Conservation (phyloP, 2,329 filamentous ascomycete species). For the Cordyceps javanica region DNA sequence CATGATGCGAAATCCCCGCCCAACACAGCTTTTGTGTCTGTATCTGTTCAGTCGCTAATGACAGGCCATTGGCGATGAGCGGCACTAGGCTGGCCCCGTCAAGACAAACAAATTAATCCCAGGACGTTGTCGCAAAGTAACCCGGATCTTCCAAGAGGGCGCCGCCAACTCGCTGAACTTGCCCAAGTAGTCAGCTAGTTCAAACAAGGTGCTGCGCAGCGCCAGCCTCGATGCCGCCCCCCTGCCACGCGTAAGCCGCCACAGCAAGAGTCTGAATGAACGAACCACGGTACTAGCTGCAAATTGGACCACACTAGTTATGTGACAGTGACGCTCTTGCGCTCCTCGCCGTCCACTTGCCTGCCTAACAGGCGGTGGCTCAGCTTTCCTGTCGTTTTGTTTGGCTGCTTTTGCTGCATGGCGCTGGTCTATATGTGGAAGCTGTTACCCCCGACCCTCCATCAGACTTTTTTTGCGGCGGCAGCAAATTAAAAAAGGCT, state of each 20-base stretch:
- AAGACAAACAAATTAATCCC: background rate
- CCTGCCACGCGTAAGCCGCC: constrained; percentile 5
- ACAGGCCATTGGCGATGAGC: too few species aligned
- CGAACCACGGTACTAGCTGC: constrained; percentile 3
- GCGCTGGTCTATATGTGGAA: constrained; percentile 5
- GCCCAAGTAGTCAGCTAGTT: background rate
- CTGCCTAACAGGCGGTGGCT: background rate
- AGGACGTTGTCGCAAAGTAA: background rate
- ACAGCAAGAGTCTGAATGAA: constrained; percentile 3
- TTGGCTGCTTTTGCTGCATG: constrained; percentile 2
- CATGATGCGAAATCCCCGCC: too few species aligned
- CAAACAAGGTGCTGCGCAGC: background rate
- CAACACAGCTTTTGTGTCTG: too few species aligned
- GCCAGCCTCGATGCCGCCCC: background rate
- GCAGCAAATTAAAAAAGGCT: background rate
- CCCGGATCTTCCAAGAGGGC: background rate
- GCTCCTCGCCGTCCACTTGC: background rate
- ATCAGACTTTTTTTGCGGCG: background rate
- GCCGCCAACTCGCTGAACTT: background rate
- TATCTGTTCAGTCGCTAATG: too few species aligned
- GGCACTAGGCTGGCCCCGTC: too few species aligned
- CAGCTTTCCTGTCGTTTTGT: background rate
- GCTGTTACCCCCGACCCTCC: constrained; percentile 5
- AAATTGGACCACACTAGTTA: too few species aligned
- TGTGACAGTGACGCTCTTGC: too few species aligned